Conservation (phyloP, 257 asterid genomes). For the Solanum sejunctum region DNA sequence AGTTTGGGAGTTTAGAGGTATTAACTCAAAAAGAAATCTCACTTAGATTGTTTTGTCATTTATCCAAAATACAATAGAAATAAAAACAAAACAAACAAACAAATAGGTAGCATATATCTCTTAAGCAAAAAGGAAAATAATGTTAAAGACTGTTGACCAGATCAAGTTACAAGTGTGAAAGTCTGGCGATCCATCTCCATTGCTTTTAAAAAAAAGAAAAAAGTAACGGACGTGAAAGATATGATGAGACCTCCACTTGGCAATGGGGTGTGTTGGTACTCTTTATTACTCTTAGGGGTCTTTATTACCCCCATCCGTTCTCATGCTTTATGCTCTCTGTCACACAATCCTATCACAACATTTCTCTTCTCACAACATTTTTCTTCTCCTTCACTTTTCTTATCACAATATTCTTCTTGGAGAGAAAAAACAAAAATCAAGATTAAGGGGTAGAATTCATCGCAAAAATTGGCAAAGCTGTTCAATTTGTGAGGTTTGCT, state of each 20-base stretch:
- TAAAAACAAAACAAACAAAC: not conserved
- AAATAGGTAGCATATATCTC: not conserved
- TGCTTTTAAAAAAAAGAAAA: not conserved
- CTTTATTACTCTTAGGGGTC: not conserved
- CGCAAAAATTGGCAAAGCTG: no score
- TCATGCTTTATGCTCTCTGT: no score
- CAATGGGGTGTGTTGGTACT: not conserved
- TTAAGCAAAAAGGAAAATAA: not conserved
- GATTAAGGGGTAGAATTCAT: no score
- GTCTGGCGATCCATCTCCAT: no score
- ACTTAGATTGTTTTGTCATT: not conserved
- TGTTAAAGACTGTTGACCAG: not conserved
- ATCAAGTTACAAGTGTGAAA: not conserved
- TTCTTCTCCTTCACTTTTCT: no score
- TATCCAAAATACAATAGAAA: not conserved
- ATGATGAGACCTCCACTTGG: not conserved
- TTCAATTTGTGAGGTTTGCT: no score
- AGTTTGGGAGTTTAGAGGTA: not conserved
- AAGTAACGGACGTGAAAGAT: not conserved
- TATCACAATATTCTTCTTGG: no score
- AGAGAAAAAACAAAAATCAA: no score
- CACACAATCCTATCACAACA: no score
- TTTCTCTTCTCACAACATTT: no score
- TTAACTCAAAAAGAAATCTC: not conserved
- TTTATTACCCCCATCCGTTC: no score